Percentiles rank a stretch among this genome's conserved stretches.
Evolutionary conservation across 805 yeast genomes (phyloP).

Genomic region (Pichia sporocuriosa): DNA sequence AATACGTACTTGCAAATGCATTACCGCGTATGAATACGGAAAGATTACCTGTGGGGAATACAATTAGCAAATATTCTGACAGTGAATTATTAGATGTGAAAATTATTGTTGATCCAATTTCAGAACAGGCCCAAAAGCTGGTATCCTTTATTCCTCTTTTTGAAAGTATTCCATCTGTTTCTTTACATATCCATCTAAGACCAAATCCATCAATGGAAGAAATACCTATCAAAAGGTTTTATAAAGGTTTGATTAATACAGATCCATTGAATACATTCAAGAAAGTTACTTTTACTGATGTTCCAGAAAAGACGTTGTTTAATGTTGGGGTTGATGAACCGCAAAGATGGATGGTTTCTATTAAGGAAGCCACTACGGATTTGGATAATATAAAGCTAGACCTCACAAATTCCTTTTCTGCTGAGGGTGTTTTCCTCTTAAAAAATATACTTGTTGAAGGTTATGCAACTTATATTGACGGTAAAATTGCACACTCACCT

Average conservation of each 20-base stretch:
- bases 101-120: slow-evolving; percentile 64
- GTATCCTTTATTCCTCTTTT: slow-evolving; percentile 36
- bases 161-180: slow-evolving; percentile 43
- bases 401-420: slow-evolving; percentile 33
- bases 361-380: slow-evolving; percentile 48
- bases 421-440: slow-evolving; percentile 43
- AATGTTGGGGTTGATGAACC: slow-evolving; percentile 56
- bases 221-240: slow-evolving; percentile 52
- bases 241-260: slow-evolving; percentile 35
- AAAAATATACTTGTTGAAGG: slow-evolving; percentile 64
- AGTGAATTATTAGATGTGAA: slow-evolving; percentile 41
- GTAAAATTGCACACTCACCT: slow-evolving; percentile 33
- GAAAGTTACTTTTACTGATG: slow-evolving; percentile 33
- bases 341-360: slow-evolving; percentile 57
- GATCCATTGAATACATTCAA: slow-evolving; percentile 22
- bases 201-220: slow-evolving; percentile 37
- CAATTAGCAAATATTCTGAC: slow-evolving; percentile 4
- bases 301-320: slow-evolving; percentile 49
- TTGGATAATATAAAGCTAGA: slow-evolving; percentile 51
- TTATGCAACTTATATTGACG: slow-evolving; percentile 41
- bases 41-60: slow-evolving; percentile 4
- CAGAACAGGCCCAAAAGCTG: slow-evolving; percentile 60
- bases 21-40: slow-evolving; percentile 20
- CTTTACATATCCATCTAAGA: slow-evolving; percentile 46
- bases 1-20: slow-evolving; percentile 11